Evolutionary conservation across 75 land plant species (phyloP).

Genomic region (Chamaecyparis obtusa): DNA sequence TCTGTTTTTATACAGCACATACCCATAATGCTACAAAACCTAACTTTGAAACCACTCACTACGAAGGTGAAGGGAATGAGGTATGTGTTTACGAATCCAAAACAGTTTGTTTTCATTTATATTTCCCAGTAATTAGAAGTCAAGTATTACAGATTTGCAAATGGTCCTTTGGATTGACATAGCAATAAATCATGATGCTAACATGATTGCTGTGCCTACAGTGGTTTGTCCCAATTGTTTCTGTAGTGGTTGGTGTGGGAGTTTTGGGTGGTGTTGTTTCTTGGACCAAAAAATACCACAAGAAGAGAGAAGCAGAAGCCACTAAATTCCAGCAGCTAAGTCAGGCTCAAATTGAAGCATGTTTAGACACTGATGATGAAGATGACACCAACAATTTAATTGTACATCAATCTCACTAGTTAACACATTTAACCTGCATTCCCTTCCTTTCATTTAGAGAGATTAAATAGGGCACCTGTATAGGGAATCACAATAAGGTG

Average conservation of each 20-base stretch:
- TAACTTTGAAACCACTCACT: neutral
- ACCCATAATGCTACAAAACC: neutral
- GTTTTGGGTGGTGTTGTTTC: neutral
- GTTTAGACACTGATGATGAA: neutral
- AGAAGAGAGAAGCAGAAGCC: neutral
- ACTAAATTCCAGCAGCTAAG: slow-evolving; percentile 8
- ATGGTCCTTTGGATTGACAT: neutral
- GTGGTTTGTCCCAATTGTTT: slow-evolving; percentile 4
- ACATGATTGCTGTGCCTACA: neutral
- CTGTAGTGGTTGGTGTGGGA: neutral
- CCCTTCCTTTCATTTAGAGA: neutral
- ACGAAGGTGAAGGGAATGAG: slow-evolving; percentile 1
- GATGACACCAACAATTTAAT: neutral
- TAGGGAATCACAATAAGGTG: neutral
- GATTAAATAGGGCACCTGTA: neutral
- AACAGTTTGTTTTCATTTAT: neutral
- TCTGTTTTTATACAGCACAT: neutral
- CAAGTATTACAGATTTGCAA: neutral
- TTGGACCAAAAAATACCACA: neutral
- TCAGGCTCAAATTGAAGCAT: neutral
- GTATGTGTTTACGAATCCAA: neutral
- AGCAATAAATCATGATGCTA: neutral
- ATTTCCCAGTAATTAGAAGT: neutral
- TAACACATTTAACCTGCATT: neutral
- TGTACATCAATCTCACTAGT: neutral